phyloP scores from a whole-genome alignment of 345 rosid species.

The Balakata baccata region DNA sequence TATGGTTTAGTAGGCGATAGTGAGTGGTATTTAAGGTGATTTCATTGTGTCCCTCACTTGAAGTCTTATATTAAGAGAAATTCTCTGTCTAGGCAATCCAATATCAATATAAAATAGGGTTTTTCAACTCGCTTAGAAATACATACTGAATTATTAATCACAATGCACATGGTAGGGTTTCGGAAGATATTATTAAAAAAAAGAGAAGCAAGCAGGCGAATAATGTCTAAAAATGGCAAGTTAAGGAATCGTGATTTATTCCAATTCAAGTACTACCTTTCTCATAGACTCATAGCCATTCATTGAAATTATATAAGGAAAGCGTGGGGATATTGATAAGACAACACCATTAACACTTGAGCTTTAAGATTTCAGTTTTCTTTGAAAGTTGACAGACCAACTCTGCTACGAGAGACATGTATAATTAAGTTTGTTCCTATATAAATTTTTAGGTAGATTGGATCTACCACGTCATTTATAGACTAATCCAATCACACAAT shows the following conservation, averaged over 20 bases:
- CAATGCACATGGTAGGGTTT: conserved; percentile 25
- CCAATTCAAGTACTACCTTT: conserved; percentile 11
- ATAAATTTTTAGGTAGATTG: too few species aligned
- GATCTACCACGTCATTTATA: too few species aligned
- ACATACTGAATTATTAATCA: neutral
- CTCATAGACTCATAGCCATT: conserved; percentile 23
- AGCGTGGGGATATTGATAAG: conserved; percentile 31
- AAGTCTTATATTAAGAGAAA: conserved; percentile 2
- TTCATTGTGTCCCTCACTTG: conserved; percentile 20
- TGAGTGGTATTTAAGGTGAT: conserved; percentile 30
- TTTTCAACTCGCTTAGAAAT: neutral
- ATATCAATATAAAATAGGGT: too few species aligned
- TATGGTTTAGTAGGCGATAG: neutral
- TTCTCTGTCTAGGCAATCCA: too few species aligned
- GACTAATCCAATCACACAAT: too few species aligned
- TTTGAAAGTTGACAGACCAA: conserved; percentile 7
- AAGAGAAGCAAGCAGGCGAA: conserved; percentile 29
- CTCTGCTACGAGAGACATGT: too few species aligned
- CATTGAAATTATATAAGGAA: conserved; percentile 19
- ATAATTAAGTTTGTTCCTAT: too few species aligned
- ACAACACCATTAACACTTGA: conserved; percentile 37
- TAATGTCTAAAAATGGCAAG: conserved; percentile 36
- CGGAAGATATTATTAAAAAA: conserved; percentile 8
- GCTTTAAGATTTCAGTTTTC: conserved; percentile 7
- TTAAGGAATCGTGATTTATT: conserved; percentile 1